Conservation (phyloP, 352 stramenopile species). For the Blastocystis sp. region DNA sequence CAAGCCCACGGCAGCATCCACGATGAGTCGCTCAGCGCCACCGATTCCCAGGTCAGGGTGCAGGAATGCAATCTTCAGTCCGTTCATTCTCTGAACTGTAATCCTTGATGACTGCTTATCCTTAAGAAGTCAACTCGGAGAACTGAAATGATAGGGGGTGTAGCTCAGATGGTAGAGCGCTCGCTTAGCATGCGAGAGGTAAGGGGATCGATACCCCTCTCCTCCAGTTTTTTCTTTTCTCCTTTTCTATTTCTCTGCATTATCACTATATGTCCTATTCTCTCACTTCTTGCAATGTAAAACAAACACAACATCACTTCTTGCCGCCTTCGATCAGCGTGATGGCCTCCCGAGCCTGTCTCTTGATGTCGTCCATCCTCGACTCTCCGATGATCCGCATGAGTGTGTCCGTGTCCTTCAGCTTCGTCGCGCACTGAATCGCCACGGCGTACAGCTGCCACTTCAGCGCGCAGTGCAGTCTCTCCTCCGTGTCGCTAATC, state of each 20-base stretch:
- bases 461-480: slow-evolving; percentile 53
- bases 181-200: slow-evolving; percentile 70
- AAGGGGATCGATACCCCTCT: slow-evolving; percentile 69
- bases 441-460: slow-evolving; percentile 41
- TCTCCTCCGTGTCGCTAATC: slow-evolving; percentile 51
- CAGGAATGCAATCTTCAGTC: slow-evolving; percentile 76
- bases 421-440: not conserved
- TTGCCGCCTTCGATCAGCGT: slow-evolving; percentile 38
- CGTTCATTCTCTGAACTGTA: slow-evolving; percentile 7
- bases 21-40: slow-evolving; percentile 88
- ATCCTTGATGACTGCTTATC: not conserved
- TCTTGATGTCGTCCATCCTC: slow-evolving; percentile 5
- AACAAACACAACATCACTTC: slow-evolving; percentile 42
- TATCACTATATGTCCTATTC: not conserved
- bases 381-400: slow-evolving; percentile 47
- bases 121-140: not conserved
- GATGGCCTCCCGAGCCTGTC: slow-evolving; percentile 28
- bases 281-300: not conserved
- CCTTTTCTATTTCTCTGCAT: not conserved
- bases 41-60: slow-evolving; percentile 97
- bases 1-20: slow-evolving; percentile 84
- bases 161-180: slow-evolving; percentile 70
- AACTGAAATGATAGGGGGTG: not conserved
- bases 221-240: slow-evolving; percentile 67
- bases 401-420: slow-evolving; percentile 34